Evolutionary conservation across 257 asterid genomes (phyloP).

Genomic region (Ophiorrhiza pumila): DNA sequence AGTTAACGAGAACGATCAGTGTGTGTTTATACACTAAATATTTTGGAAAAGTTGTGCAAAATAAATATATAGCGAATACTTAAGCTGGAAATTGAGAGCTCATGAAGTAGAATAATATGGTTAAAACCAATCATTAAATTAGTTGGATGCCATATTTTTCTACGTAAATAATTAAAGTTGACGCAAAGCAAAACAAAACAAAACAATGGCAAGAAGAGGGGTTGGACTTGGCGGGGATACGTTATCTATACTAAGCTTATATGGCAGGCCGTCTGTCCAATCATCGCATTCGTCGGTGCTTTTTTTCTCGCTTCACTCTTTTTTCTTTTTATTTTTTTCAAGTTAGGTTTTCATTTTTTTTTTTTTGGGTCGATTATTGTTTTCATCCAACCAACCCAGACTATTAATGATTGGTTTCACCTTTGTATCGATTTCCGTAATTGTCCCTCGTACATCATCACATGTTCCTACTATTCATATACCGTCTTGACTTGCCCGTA

Average conservation of each 20-base stretch:
- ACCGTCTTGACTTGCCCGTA: background rate
- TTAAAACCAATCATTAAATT: too few species aligned
- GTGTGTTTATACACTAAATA: too few species aligned
- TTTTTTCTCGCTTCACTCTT: constrained; percentile 1
- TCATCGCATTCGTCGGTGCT: constrained; percentile 35
- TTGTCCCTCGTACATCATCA: background rate
- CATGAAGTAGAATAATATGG: too few species aligned
- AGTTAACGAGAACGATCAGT: too few species aligned
- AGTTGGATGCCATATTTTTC: too few species aligned
- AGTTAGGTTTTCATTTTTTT: background rate
- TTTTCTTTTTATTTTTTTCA: background rate
- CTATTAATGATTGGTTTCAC: constrained; percentile 9
- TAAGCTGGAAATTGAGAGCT: too few species aligned
- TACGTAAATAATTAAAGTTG: background rate
- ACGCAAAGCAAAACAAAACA: background rate
- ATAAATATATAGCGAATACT: too few species aligned
- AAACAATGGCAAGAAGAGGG: background rate
- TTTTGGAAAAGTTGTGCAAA: too few species aligned
- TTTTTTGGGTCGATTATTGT: background rate
- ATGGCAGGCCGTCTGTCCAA: constrained; percentile 35
- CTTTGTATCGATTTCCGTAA: background rate
- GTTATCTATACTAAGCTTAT: background rate
- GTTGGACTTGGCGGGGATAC: constrained; percentile 1
- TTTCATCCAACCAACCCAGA: constrained; percentile 12
- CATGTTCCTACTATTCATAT: background rate